phyloP scores from a whole-genome alignment of 148 eudicot genomes.

The Chenopodium formosanum region DNA sequence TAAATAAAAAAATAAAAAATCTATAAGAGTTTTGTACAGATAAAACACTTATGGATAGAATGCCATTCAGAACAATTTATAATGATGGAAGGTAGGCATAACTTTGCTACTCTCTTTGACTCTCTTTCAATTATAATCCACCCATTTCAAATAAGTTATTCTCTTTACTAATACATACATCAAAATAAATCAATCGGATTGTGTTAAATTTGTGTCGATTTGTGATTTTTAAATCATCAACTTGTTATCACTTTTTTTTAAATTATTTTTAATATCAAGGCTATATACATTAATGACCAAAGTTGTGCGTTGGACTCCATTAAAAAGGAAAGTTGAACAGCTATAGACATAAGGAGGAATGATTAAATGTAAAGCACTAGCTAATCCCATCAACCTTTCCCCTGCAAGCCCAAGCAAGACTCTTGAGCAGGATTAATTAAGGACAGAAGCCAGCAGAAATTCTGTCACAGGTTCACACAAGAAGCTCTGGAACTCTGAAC shows the following conservation, averaged over 20 bases:
- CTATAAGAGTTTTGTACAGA: not conserved
- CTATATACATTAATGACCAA: too few species aligned
- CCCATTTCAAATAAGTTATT: too few species aligned
- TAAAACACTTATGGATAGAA: not conserved
- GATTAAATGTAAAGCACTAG: not conserved
- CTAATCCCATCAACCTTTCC: not conserved
- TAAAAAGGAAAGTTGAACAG: too few species aligned
- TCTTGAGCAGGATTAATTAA: not conserved
- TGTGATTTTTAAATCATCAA: too few species aligned
- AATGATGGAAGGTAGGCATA: not conserved
- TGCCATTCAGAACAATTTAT: not conserved
- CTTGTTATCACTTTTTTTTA: too few species aligned
- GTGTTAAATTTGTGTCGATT: too few species aligned
- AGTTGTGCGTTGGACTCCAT: too few species aligned
- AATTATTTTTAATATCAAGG: too few species aligned
- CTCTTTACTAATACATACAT: too few species aligned
- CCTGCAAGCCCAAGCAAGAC: not conserved
- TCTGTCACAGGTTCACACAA: not conserved
- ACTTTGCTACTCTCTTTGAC: not conserved
- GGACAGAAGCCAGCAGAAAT: not conserved
- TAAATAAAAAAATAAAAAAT: not conserved
- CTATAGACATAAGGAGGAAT: too few species aligned
- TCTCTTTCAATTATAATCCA: not conserved
- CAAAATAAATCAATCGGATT: too few species aligned
- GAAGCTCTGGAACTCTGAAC: not conserved